These are phyloP conservation scores for Trichophyton rubrum DNA, from an alignment of 2,329 filamentous ascomycete genomes.

Conservation along the genomic window DNA sequence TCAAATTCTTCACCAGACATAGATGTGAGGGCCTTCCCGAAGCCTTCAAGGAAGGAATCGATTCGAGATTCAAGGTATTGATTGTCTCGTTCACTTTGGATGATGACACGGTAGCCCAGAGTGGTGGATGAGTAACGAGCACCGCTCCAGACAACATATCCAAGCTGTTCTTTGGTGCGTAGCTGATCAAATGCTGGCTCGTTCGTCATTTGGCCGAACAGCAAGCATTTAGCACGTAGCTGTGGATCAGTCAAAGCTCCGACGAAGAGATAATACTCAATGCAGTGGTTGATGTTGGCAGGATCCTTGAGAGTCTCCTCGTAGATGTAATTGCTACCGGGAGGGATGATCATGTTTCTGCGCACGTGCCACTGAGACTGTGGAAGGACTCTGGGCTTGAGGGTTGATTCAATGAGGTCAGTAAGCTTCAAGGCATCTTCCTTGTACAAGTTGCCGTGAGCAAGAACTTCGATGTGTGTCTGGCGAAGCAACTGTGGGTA, in stretches of 20 bases:
- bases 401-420: conserved; percentile 62
- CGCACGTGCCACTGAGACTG: conserved; percentile 66
- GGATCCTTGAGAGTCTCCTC: conserved; percentile 69
- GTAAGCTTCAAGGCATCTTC: conserved; percentile 81
- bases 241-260: conserved; percentile 56
- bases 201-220: conserved; percentile 80
- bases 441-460: conserved; percentile 87
- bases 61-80: conserved; percentile 78
- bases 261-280: conserved; percentile 64
- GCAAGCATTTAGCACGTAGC: conserved; percentile 61
- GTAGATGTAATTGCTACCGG: conserved; percentile 73
- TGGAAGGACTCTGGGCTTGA: conserved; percentile 63
- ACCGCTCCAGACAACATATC: conserved; percentile 88
- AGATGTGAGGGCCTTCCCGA: conserved; percentile 51
- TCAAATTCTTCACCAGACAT: conserved; percentile 83
- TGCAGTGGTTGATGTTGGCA: conserved; percentile 77
- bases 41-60: conserved; percentile 64
- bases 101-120: conserved; percentile 74
- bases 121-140: conserved; percentile 60
- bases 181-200: conserved; percentile 92
- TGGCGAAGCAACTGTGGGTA: conserved; percentile 70
- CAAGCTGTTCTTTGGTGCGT: conserved; percentile 91
- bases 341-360: conserved; percentile 63
- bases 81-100: conserved; percentile 81
- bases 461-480: conserved; percentile 74